Conservation (phyloP, 2,329 filamentous ascomycete species). For the Pseudogymnoascus sp. region DNA sequence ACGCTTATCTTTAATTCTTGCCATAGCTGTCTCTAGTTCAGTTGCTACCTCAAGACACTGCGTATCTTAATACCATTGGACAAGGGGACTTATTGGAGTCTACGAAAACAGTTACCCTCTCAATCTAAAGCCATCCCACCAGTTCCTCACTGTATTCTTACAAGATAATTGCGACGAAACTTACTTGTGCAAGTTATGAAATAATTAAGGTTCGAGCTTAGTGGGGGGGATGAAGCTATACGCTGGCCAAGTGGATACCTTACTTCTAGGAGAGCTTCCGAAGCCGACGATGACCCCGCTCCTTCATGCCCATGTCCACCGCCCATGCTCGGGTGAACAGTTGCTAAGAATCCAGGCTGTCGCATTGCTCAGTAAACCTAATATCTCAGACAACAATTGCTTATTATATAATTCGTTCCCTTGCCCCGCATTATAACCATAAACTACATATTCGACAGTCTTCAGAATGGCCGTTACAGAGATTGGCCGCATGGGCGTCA, state of each 20-base stretch:
- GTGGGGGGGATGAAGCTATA: background rate
- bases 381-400: background rate
- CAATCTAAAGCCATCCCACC: background rate
- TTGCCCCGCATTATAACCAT: too few species aligned
- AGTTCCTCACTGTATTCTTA: background rate
- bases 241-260: background rate
- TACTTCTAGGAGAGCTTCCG: background rate
- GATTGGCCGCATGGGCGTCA: constrained; percentile 19
- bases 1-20: background rate
- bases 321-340: background rate
- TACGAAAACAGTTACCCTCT: background rate
- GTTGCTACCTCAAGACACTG: background rate
- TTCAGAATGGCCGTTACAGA: constrained; percentile 18
- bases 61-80: background rate
- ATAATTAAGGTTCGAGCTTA: background rate
- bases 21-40: background rate
- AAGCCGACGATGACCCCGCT: background rate
- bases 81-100: background rate
- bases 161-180: background rate
- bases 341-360: background rate
- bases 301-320: background rate
- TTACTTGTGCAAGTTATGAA: background rate
- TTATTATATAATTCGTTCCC: background rate
- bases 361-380: background rate
- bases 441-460: background rate